Base-by-base conservation (phyloP, 768 basidiomycete species). In the Phanerochaete carnosa region DNA sequence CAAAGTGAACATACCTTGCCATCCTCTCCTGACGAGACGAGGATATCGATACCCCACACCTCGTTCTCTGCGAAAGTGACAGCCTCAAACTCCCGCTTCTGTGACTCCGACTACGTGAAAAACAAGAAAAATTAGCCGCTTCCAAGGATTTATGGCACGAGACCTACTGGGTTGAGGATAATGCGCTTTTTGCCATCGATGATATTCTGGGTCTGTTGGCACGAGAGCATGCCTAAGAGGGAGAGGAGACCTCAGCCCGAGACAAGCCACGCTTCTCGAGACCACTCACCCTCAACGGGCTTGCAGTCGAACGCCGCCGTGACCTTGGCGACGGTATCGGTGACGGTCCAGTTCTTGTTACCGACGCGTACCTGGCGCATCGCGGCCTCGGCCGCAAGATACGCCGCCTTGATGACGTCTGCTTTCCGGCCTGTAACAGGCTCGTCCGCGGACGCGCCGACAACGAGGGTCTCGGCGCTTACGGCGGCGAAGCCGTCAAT, bases 171-270 rank as follows among this genome's bases (percentile, higher is more conserved):
- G 77, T 95, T 95, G 62, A 95, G 75, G 65, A 98, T 93, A 71
- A 98, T 87, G 29, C 94, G 84, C 79, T 97, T 98, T 82, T 95
- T 96, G 58, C 95, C 95, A 74, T 97, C 95, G 66, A 96, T 94
- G 62, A 94, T 86, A 68, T 95, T 93, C 70, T 94, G 90, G n/a
- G 86, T 82, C 73, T 96, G 94, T 73, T 95, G 90, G 80, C 94
- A 95, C 57, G 92, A 94, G 32, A 97, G 84, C 94, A 95, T 95
- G 59, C 95, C 92, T 94, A 61, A 22, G 54, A 45, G 59, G 11
- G 45, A 47, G 39, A 9, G 8, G 39, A 33, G 39, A 60, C n/a
- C 59, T 61, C 57, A 52, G 45, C 50, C 22, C 57, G 13, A 51
- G 29, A 45, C 43, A 56, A 3, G n/a, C 12, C 13, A 23, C 23